These are phyloP conservation scores for Amanita exitialis DNA, from an alignment of 768 basidiomycete genomes.

Conservation along the genomic window DNA sequence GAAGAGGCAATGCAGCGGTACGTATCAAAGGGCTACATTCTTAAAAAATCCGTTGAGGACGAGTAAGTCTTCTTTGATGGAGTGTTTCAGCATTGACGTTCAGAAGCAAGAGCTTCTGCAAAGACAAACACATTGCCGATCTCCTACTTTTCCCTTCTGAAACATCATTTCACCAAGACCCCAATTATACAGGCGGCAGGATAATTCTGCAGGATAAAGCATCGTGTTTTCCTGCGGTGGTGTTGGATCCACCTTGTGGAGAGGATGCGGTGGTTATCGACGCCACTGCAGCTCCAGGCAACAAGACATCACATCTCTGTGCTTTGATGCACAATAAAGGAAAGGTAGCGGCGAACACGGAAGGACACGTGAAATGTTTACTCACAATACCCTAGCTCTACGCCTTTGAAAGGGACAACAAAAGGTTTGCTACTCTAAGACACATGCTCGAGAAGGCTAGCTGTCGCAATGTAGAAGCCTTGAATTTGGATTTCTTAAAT, in stretches of 20 bases:
- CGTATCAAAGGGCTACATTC: constrained; percentile 40
- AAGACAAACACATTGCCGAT: constrained; percentile 75
- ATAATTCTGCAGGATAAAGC: constrained; percentile 97
- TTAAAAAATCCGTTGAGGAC: constrained; percentile 43
- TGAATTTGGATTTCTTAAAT: constrained; percentile 77
- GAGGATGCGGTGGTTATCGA: constrained; percentile 65
- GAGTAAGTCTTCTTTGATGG: constrained; percentile 24
- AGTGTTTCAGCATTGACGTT: background rate
- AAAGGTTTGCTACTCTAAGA: constrained; percentile 74
- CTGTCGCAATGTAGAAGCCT: constrained; percentile 69
- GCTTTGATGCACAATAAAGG: constrained; percentile 80
- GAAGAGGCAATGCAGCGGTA: constrained; percentile 56
- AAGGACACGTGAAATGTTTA: background rate
- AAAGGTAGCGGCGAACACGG: constrained; percentile 37
- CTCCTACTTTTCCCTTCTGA: constrained; percentile 70
- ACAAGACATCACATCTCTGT: constrained; percentile 92
- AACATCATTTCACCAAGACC: constrained; percentile 57
- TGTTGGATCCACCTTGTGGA: constrained; percentile 63
- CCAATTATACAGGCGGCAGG: constrained; percentile 65
- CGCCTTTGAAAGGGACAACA: constrained; percentile 84
- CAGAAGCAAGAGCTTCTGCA: constrained; percentile 49
- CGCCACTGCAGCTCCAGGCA: constrained; percentile 94
- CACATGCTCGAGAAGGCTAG: constrained; percentile 79
- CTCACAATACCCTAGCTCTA: constrained; percentile 38
- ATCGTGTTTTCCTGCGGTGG: constrained; percentile 88